phyloP scores from a whole-genome alignment of 1,284 basidiomycete species.

The Cutaneotrichosporon curvatum region DNA sequence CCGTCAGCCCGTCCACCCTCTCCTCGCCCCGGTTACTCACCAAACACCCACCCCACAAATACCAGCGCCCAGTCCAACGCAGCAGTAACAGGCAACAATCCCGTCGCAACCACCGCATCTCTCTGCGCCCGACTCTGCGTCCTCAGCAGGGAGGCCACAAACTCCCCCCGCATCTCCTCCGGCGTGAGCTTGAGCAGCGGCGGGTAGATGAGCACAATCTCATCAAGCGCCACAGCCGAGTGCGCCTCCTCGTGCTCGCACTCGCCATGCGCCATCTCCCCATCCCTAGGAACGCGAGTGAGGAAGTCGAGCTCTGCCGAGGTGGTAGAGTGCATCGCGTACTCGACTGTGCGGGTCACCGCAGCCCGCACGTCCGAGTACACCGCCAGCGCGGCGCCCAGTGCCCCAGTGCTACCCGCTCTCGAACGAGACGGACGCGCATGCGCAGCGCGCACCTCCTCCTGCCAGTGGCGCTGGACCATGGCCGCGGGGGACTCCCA shows the following conservation, averaged over 20 bases:
- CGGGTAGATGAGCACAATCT: conserved; percentile 21
- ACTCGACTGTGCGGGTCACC: conserved; percentile 15
- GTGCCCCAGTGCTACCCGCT: too few relatives aligned
- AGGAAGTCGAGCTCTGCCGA: conserved; percentile 20
- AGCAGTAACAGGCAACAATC: too few relatives aligned
- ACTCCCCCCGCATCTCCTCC: conserved; percentile 15
- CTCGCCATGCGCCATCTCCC: not conserved
- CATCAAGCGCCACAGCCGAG: conserved; percentile 17
- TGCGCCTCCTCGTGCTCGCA: not conserved
- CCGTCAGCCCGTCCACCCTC: too few relatives aligned
- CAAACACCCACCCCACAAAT: too few relatives aligned
- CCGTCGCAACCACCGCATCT: conserved; percentile 21
- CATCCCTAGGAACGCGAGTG: conserved; percentile 15
- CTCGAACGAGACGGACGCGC: too few relatives aligned
- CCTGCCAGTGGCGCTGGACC: too few relatives aligned
- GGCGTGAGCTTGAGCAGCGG: conserved; percentile 7
- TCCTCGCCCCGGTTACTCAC: too few relatives aligned
- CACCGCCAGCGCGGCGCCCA: too few relatives aligned
- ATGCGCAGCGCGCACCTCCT: too few relatives aligned
- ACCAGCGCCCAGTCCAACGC: too few relatives aligned
- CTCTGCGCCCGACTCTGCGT: conserved; percentile 20
- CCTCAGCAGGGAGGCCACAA: conserved; percentile 17
- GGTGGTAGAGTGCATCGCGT: conserved; percentile 14
- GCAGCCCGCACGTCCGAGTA: too few relatives aligned
- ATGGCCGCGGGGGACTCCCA: conserved; percentile 8